phyloP scores from a whole-genome alignment of 345 rosid genomes.

The Streptanthus diversifolius region DNA sequence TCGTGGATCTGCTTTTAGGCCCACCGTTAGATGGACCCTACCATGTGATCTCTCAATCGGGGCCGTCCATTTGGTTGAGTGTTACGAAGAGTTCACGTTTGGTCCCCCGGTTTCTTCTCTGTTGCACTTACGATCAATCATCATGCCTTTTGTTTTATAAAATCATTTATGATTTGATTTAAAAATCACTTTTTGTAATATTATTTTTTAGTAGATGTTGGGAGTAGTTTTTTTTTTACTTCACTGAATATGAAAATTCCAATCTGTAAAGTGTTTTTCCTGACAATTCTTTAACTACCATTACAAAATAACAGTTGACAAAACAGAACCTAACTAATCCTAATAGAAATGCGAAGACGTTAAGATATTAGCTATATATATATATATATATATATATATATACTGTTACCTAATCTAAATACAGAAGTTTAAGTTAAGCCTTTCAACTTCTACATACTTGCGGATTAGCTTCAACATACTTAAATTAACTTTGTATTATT shows the following conservation, averaged over 20 bases:
- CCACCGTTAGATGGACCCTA: constrained; percentile 9
- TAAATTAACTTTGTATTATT: background rate
- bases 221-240: background rate
- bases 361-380: too few relatives aligned
- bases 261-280: too few relatives aligned
- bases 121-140: constrained; percentile 19
- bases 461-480: background rate
- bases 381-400: too few relatives aligned
- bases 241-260: background rate
- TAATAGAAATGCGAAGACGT: too few relatives aligned
- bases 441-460: background rate
- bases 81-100: background rate
- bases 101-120: constrained; percentile 29
- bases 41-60: constrained; percentile 10
- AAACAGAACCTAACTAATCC: too few relatives aligned
- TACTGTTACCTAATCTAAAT: too few relatives aligned
- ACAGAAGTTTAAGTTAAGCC: too few relatives aligned
- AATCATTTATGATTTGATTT: constrained; percentile 1
- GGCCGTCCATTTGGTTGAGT: constrained; percentile 1
- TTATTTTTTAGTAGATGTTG: background rate
- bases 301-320: too few relatives aligned
- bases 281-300: too few relatives aligned
- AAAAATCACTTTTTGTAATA: background rate
- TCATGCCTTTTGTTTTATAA: constrained; percentile 12
- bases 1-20: constrained; percentile 12